Base-by-base conservation (phyloP, 2,329 filamentous ascomycete species). In the Epichloe sibirici region DNA sequence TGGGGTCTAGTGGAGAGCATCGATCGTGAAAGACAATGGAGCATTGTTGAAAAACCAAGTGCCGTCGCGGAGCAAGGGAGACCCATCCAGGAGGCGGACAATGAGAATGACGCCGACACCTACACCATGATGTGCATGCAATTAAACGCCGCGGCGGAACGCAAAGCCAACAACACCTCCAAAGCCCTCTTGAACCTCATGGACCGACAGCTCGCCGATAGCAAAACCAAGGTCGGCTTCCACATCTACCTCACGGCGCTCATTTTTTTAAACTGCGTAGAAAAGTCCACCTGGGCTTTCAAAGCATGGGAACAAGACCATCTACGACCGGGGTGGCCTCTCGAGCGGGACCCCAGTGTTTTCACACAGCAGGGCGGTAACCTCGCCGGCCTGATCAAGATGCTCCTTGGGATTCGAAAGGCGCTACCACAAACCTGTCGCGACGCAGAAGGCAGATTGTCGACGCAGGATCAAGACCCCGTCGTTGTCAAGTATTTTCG, bases 281-380 rank as follows among this genome's bases (percentile, higher is more conserved):
- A 85, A 62, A 85, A 84, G 66, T 81, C 79, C 0, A 84, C 81
- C 0, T 85, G 81, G 82, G 77, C 79, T 1, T 84, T 84, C 67
- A 82, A 83, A 56, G 80, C 78, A 2, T 85, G 81, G 80, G 80
- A 83, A 58, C 78, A 83, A 61, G 74, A 79, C 52, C 76, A 77
- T 48, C 72, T 83, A 28, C 73, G 77, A 2, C 73, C 74, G 0
- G 73, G 75, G 44, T 85, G 81, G 81, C 82, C 82, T 4, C 69
- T 85, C 3, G 78, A 81, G 60, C 65, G 70, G 39, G 75, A 76
- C 7, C 81, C 81, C 0, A 67, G 70, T 48, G 70, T 71, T 49
- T 85, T 79, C 60, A 77, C 78, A 0, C 72, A 75, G 52, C 80
- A 84, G 57, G 81, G 81, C 15, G 74, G 77, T 45, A 74, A 75